These are phyloP conservation scores for Brassica incana DNA, from an alignment of 345 rosid species.

Conservation along the genomic window DNA sequence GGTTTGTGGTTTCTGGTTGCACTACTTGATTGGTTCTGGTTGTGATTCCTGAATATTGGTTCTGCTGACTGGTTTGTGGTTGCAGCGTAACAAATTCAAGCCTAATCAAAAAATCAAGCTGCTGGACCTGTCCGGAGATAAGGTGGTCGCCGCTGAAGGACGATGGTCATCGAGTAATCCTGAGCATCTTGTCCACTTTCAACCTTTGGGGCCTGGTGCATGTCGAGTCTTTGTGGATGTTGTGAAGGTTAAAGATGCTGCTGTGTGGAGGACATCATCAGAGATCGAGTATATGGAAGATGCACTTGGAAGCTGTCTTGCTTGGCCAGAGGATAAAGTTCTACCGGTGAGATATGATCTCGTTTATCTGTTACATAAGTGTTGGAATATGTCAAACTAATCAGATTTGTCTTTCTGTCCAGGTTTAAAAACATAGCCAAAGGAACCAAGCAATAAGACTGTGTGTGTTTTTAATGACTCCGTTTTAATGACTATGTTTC, in stretches of 20 bases:
- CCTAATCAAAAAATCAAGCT: too few relatives aligned
- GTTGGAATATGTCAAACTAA: background rate
- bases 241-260: background rate
- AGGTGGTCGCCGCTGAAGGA: too few relatives aligned
- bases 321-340: background rate
- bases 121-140: too few relatives aligned
- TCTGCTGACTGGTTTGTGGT: too few relatives aligned
- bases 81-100: too few relatives aligned
- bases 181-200: background rate
- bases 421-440: too few relatives aligned
- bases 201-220: background rate
- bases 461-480: too few relatives aligned
- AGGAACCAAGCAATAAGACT: too few relatives aligned
- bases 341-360: background rate
- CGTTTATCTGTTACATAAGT: background rate
- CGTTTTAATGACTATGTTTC: too few relatives aligned
- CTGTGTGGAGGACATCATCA: background rate
- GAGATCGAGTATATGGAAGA: constrained; percentile 4
- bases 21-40: too few relatives aligned
- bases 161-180: background rate
- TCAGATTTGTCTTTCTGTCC: background rate
- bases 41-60: too few relatives aligned
- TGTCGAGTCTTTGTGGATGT: background rate
- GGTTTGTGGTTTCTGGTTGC: too few relatives aligned
- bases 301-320: constrained; percentile 5